These are phyloP conservation scores for Echria macrotheca DNA, from an alignment of 495 filamentous ascomycete species.

Conservation along the genomic window DNA sequence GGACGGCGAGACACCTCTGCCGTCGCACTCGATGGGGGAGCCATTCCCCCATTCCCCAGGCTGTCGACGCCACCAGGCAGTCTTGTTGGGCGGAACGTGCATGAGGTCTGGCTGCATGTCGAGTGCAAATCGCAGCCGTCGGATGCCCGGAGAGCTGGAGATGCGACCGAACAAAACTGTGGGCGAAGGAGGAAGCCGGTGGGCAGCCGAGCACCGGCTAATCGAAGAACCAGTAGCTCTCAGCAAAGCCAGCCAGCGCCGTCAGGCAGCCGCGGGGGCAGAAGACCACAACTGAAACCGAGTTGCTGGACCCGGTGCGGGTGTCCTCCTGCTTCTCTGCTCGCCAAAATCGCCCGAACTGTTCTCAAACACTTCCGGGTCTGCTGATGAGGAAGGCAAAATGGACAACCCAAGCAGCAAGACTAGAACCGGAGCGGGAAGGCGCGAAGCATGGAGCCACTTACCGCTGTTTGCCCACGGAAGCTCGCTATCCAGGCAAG, in stretches of 20 bases:
- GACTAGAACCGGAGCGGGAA: too few relatives aligned
- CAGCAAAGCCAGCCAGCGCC: conserved; percentile 6
- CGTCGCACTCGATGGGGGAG: too few relatives aligned
- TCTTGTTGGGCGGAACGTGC: conserved; percentile 17
- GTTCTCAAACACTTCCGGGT: conserved; percentile 28
- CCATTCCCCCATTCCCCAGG: conserved; percentile 1
- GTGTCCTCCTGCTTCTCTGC: conserved; percentile 9
- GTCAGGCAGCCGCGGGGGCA: not conserved
- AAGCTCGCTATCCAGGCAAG: too few relatives aligned
- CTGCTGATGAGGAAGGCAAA: conserved; percentile 8
- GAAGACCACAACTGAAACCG: conserved; percentile 26
- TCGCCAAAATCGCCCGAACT: conserved; percentile 1
- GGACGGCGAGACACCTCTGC: too few relatives aligned
- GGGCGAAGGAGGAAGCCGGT: conserved; percentile 8
- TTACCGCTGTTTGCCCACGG: too few relatives aligned
- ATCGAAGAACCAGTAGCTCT: conserved; percentile 13
- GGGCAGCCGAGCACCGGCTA: conserved; percentile 19
- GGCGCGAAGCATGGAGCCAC: too few relatives aligned
- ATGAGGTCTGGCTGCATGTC: conserved; percentile 14
- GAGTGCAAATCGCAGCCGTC: not conserved
- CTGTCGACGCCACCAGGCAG: conserved; percentile 12
- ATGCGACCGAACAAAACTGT: conserved; percentile 5
- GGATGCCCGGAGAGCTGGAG: conserved; percentile 1
- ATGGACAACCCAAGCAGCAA: not conserved
- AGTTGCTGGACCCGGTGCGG: conserved; percentile 22